phyloP scores from a whole-genome alignment of 1,284 basidiomycete species.

The Apiotrichum gracile region DNA sequence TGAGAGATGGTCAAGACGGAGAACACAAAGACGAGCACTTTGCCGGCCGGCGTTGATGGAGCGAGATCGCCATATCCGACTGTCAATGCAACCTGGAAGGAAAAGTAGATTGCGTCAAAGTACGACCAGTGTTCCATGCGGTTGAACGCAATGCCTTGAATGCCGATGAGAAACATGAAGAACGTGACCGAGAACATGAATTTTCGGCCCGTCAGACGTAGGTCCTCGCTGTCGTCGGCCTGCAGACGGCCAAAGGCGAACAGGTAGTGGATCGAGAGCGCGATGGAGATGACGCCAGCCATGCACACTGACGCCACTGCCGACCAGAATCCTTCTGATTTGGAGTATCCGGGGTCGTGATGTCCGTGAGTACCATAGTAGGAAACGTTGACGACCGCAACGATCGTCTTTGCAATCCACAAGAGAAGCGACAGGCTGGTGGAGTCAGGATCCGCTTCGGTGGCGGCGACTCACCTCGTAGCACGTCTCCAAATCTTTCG shows the following conservation, averaged over 20 bases:
- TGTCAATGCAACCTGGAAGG: constrained; percentile 32
- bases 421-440: constrained; percentile 38
- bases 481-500: not conserved
- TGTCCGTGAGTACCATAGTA: constrained; percentile 30
- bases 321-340: constrained; percentile 48
- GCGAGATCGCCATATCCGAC: constrained; percentile 46
- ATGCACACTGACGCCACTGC: constrained; percentile 46
- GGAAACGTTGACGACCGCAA: constrained; percentile 47
- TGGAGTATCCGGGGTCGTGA: constrained; percentile 35
- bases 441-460: constrained; percentile 8
- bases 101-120: constrained; percentile 35
- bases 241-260: constrained; percentile 29
- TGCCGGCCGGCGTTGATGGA: constrained; percentile 30
- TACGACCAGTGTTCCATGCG: constrained; percentile 43
- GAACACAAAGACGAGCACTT: constrained; percentile 47
- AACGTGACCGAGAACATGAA: constrained; percentile 49
- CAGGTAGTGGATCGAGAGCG: constrained; percentile 44
- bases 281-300: constrained; percentile 40
- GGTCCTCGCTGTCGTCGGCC: constrained; percentile 24
- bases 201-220: constrained; percentile 41
- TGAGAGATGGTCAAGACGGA: constrained; percentile 46
- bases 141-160: constrained; percentile 39
- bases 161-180: constrained; percentile 42
- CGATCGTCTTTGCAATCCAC: constrained; percentile 48
- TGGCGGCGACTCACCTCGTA: not conserved